Base-by-base conservation (phyloP, 768 basidiomycete genomes). In the Psilocybe cubensis region DNA sequence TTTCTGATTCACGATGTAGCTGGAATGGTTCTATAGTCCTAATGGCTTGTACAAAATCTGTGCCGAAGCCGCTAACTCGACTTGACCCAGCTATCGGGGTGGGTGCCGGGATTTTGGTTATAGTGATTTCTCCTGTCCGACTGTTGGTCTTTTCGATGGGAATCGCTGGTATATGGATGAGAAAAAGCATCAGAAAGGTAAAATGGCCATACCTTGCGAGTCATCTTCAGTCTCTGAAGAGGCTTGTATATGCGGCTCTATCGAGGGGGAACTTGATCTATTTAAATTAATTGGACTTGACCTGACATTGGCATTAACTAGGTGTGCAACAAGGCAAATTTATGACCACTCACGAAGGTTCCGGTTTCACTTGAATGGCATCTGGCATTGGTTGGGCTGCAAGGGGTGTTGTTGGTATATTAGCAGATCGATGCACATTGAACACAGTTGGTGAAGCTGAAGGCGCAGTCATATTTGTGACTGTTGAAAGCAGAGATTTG, bases 161-260 rank as follows among this genome's bases (percentile, higher is more conserved):
- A 31, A 62, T 52, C 43, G 63, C 65, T 62, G 4, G 23, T 24
- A 28, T 4, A 28, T 12, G 25, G 14, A 10, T 17, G 52, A 38
- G 14, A 47, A 43, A 41, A n/a, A 47, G 48, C 3, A 10, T 51
- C 28, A 25, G n/a, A 41, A 9, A 42, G 7, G 31, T 10, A 20
- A 21, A 14, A 17, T n/a, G 7, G 18, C 9, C 17, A 24, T 51
- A 74, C 76, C 72, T 72, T 76, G 73, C 3, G 75, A 74, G 44
- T 76, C 76, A 21, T 75, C 75, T 56, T 79, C 76, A 20, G 76
- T 75, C 17, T 76, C 74, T 23, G 76, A 76, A 7, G 74, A 73
- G 38, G 49, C 47, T 3, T 58, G 57, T 9, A 66, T 57, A 29
- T 57, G 57, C 51, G 58, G 28, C 56, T 62, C 52, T 54, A 57